These are phyloP conservation scores for Pichia thaimueangensis DNA, from an alignment of 805 yeast species.

Conservation along the genomic window DNA sequence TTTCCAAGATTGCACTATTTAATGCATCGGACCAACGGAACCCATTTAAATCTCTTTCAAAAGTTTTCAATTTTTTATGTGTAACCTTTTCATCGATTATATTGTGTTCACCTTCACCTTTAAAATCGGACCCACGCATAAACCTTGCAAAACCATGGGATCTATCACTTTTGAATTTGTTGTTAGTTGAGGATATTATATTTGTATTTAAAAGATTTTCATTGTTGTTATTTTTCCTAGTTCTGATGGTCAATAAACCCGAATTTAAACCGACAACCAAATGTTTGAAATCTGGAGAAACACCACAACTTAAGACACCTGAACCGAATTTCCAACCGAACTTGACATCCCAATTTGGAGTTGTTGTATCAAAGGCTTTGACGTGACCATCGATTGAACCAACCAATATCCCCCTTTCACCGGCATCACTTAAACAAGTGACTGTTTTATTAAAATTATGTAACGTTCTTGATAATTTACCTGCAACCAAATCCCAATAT, in stretches of 20 bases:
- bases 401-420: conserved; percentile 75
- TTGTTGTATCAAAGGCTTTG: conserved; percentile 78
- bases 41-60: conserved; percentile 76
- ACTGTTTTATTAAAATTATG: conserved; percentile 91
- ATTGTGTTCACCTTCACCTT: conserved; percentile 81
- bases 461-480: conserved; percentile 61
- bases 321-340: conserved; percentile 98
- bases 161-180: conserved; percentile 32
- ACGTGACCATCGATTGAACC: conserved; percentile 98
- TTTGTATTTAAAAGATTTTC: conserved; percentile 15
- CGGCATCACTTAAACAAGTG: conserved; percentile 70
- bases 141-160: conserved; percentile 68
- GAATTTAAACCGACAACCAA: conserved; percentile 88
- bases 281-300: conserved; percentile 83
- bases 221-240: conserved; percentile 64
- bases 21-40: conserved; percentile 93
- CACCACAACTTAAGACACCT: conserved; percentile 83
- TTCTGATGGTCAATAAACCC: conserved; percentile 83
- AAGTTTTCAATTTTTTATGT: conserved; percentile 63
- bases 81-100: conserved; percentile 53
- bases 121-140: conserved; percentile 87
- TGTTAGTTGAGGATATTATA: conserved; percentile 16
- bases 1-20: conserved; percentile 66
- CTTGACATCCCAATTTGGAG: conserved; percentile 75
- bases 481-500: conserved; percentile 88